Base-by-base conservation (phyloP, 2,329 filamentous ascomycete species). In the Cladophialophora psammophila region DNA sequence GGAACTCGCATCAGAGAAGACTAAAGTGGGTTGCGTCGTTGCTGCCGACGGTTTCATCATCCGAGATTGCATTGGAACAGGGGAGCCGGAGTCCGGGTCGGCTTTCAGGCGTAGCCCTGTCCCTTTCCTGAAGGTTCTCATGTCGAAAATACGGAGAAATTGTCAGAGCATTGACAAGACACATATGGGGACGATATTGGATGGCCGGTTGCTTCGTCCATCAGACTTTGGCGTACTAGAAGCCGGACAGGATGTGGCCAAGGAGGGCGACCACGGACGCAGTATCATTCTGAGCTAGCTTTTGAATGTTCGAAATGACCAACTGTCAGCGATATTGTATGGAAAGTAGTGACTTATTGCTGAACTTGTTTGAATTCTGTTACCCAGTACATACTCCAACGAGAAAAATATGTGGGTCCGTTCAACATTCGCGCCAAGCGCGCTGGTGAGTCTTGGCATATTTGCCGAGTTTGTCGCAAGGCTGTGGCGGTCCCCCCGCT, bases 171-270 rank as follows among this genome's bases (percentile, higher is more conserved):
- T 79, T 78, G 58, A 75, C 20, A 79, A 78, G 70, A 84, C 82
- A 0, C 82, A 84, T 69, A 63, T 85, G 40, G 83, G 83, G 0
- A 74, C 72, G 45, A 73, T 82, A 10, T 38, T 82, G 38, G 73
- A 74, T 62, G 81, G 80, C 0, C 72, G 70, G 20, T 18, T 50
- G 9, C 45, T 50, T 18, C n/a, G 12, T 26, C 45, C 45, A 10
- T 50, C 45, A 10, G 20, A 50, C 15, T 50, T 50, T 18, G 20
- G 45, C 12, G 2, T 26, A 26, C 3, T 26, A 26, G 26, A 26
- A 26, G 26, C 26, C 26, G 3, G 26, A 26, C 26, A 26, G 26
- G 26, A 26, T 26, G 26, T 26, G 26, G 26, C 26, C 3, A 26
- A 26, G 26, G 26, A 26, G 26, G 26, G 26, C 26, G 26, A 26